Evolutionary conservation across 108 stramenopile species (phyloP).

Genomic region (Fragilaria radians): DNA sequence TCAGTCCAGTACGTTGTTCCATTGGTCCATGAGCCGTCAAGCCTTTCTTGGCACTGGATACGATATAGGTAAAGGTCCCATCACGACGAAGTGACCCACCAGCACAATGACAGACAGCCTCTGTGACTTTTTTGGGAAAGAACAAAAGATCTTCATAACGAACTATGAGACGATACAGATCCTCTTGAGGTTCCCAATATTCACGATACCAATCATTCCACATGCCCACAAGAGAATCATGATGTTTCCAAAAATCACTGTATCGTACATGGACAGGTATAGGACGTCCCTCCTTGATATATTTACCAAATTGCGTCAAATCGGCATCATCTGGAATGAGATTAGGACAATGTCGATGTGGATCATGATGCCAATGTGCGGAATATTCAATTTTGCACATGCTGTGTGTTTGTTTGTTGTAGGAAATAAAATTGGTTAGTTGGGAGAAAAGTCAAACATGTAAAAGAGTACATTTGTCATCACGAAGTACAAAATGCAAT

Average conservation of each 20-base stretch:
- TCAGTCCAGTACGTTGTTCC: constrained; percentile 38
- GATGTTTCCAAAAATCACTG: constrained; percentile 14
- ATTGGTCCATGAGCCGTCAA: background rate
- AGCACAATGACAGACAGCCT: constrained; percentile 54
- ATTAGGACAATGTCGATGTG: constrained; percentile 47
- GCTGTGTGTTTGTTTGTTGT: constrained; percentile 6
- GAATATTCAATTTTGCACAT: constrained; percentile 71
- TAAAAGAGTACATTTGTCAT: background rate
- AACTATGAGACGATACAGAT: constrained; percentile 67
- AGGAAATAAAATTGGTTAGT: constrained; percentile 8
- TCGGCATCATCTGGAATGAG: constrained; percentile 30
- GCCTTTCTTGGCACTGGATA: constrained; percentile 66
- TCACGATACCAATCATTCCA: constrained; percentile 68
- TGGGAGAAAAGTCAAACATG: background rate
- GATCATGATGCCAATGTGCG: constrained; percentile 36
- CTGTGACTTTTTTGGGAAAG: constrained; percentile 42
- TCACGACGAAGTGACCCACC: constrained; percentile 38
- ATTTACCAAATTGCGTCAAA: background rate
- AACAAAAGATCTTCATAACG: constrained; percentile 76
- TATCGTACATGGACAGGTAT: constrained; percentile 17
- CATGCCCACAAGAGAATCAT: constrained; percentile 39
- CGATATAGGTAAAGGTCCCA: constrained; percentile 50
- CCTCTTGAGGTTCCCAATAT: constrained; percentile 38
- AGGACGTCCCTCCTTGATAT: background rate
- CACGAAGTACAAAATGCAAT: no score